A percentile compares a stretch with the other conserved stretches of the same genome.
These are phyloP conservation scores for Starmera quercuum DNA, from an alignment of 805 yeast genomes.

Conservation along the genomic window DNA sequence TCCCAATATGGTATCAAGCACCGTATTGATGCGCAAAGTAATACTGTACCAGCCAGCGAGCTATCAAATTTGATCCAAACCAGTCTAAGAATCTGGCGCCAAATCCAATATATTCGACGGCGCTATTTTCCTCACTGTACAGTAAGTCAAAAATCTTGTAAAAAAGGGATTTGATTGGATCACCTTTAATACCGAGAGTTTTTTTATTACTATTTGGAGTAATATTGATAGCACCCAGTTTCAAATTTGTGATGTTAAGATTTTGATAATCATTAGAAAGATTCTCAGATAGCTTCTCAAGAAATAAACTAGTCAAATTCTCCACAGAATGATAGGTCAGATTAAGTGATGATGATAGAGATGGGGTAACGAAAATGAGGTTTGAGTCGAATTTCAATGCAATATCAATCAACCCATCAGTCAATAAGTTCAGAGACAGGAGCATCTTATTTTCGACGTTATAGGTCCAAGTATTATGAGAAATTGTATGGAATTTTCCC, in stretches of 20 bases:
- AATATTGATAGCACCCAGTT: conserved; percentile 39
- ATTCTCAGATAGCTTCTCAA: conserved; percentile 29
- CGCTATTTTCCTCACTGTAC: conserved; percentile 9
- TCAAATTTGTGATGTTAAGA: conserved; percentile 34
- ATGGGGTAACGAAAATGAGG: conserved; percentile 45
- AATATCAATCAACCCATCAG: conserved; percentile 47
- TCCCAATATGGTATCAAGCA: no score
- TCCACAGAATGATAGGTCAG: conserved; percentile 64
- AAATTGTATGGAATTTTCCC: conserved; percentile 58
- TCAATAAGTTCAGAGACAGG: conserved; percentile 42
- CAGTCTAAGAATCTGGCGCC: conserved; percentile 14
- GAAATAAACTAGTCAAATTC: conserved; percentile 39
- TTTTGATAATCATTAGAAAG: conserved; percentile 31
- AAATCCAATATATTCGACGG: conserved; percentile 15
- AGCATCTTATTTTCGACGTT: conserved; percentile 37
- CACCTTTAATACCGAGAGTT: conserved; percentile 15
- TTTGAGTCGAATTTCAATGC: conserved; percentile 44
- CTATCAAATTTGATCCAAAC: conserved; percentile 14
- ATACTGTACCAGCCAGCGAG: conserved; percentile 12
- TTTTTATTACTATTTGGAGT: conserved; percentile 19
- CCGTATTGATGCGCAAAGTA: no score
- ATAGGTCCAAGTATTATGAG: conserved; percentile 42
- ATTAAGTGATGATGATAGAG: conserved; percentile 43
- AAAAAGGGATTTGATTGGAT: conserved; percentile 10
- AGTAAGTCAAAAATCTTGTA: conserved; percentile 18